Percentiles rank a stretch among this genome's conserved stretches.
These are phyloP conservation scores for Streptanthus diversifolius DNA, from an alignment of 345 rosid genomes.

Conservation along the genomic window DNA sequence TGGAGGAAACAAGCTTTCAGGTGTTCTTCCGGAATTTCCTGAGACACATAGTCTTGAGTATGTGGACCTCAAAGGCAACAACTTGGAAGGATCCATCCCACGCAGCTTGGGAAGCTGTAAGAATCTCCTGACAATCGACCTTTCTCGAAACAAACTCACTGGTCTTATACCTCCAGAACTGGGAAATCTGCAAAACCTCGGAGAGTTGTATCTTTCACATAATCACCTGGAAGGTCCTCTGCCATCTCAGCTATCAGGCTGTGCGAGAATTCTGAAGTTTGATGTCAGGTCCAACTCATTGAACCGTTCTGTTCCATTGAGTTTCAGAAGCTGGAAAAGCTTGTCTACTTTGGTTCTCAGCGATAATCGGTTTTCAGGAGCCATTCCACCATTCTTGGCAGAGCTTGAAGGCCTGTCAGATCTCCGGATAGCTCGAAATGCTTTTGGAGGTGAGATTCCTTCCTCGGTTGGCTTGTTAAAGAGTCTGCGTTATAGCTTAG, in stretches of 20 bases:
- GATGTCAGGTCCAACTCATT: constrained; percentile 61
- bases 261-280: constrained; percentile 40
- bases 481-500: constrained; percentile 48
- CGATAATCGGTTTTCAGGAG: constrained; percentile 53
- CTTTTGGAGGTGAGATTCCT: constrained; percentile 63
- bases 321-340: constrained; percentile 48
- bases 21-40: constrained; percentile 54
- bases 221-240: constrained; percentile 60
- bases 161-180: constrained; percentile 58
- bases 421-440: constrained; percentile 62
- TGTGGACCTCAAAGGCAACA: constrained; percentile 53
- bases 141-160: constrained; percentile 57
- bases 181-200: constrained; percentile 50
- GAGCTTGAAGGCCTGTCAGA: constrained; percentile 46
- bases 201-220: constrained; percentile 47
- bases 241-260: constrained; percentile 59
- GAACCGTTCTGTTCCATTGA: constrained; percentile 54
- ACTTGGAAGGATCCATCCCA: constrained; percentile 55
- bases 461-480: constrained; percentile 49
- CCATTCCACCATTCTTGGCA: constrained; percentile 53
- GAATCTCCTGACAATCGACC: constrained; percentile 43
- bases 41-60: constrained; percentile 38
- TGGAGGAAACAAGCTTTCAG: constrained; percentile 45
- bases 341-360: constrained; percentile 55
- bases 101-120: constrained; percentile 51